Evolutionary conservation across 2,329 filamentous ascomycete genomes (phyloP), one percentile per base, ranked within the genome.

Genomic region (Penicillium sclerotigenum): DNA sequence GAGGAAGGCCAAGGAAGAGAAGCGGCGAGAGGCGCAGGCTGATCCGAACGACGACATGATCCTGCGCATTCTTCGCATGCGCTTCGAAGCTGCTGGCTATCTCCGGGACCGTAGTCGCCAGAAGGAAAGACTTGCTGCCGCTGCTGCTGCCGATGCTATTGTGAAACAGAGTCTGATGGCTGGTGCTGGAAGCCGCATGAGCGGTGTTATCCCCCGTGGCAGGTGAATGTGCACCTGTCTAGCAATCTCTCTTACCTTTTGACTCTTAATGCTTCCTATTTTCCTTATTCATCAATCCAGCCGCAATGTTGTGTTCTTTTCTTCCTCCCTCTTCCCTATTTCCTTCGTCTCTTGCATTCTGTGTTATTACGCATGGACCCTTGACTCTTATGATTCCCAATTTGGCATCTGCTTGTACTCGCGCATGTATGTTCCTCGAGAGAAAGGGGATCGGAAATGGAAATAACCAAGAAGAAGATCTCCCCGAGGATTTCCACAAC

Each of bases 11-110:
- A 97, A 97, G 75, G 91, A 96, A 72, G 93, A 96, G 75, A 97
- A 96, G 78, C 83, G 94, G 61, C 91, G 92, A 66, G 93, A 97
- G 72, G 91, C 91, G 1, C 94, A 99, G 71, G 93, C 94, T 1
- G 94, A 97, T 71, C 93, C 94, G 1, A 96, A 88, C 71, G 94
- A 99, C 73, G 94, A 99, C 71, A 97, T 97, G 89, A 97, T 99
- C 63, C 75, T 99, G 66, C 83, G 94, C 20, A 99, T 99, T 62
- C 75, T 99, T 63, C 83, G 94, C 49, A 99, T 99, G 94, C 82
- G 94, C 45, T 91, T 91, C 2, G 94, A 97, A 76, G 94, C 94
- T 3, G 83, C 87, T 47, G 79, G 84, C 33, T 99, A 99, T 74
- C 80, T 99, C 58, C 90, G 90, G 68, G 93, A 97, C 73, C 81